These are phyloP conservation scores for Senna tora DNA, from an alignment of 306 rosid genomes.

Conservation along the genomic window DNA sequence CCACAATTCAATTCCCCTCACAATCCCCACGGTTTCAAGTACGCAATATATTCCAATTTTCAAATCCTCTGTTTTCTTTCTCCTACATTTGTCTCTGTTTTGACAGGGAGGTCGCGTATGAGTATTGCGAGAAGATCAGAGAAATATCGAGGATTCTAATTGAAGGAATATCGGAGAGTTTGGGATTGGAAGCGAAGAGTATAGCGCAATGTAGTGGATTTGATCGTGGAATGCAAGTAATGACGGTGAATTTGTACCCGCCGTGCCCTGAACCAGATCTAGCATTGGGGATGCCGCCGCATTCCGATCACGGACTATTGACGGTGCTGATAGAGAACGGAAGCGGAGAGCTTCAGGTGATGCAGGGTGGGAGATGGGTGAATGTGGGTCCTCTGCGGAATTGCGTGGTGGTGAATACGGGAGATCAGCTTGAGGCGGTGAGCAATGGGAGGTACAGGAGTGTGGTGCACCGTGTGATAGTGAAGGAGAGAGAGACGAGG, in stretches of 20 bases:
- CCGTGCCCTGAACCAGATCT: constrained; percentile 73
- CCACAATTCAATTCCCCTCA: constrained; percentile 52
- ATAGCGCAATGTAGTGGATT: constrained; percentile 40
- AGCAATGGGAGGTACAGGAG: constrained; percentile 56
- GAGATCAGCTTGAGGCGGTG: constrained; percentile 67
- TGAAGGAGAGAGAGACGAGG: constrained; percentile 50
- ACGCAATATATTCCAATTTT: neutral
- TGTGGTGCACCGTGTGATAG: constrained; percentile 45
- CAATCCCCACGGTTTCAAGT: constrained; percentile 52
- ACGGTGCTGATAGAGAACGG: constrained; percentile 60
- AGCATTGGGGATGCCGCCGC: constrained; percentile 67
- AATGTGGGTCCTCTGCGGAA: constrained; percentile 52
- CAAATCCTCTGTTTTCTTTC: neutral
- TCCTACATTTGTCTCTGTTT: neutral
- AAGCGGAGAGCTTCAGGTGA: constrained; percentile 66
- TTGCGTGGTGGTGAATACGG: constrained; percentile 49
- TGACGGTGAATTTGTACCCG: constrained; percentile 62
- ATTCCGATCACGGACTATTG: constrained; percentile 58
- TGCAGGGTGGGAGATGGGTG: constrained; percentile 62
- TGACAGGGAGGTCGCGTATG: constrained; percentile 48
- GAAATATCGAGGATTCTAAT: constrained; percentile 37
- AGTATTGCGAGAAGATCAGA: constrained; percentile 41
- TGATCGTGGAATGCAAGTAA: constrained; percentile 49
- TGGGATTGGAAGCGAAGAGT: constrained; percentile 49
- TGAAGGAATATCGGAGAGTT: constrained; percentile 56